A percentile compares a stretch with the other conserved stretches of the same genome.
Evolutionary conservation across 2,329 filamentous ascomycete genomes (phyloP).

Genomic region (Monosporascus sp.): DNA sequence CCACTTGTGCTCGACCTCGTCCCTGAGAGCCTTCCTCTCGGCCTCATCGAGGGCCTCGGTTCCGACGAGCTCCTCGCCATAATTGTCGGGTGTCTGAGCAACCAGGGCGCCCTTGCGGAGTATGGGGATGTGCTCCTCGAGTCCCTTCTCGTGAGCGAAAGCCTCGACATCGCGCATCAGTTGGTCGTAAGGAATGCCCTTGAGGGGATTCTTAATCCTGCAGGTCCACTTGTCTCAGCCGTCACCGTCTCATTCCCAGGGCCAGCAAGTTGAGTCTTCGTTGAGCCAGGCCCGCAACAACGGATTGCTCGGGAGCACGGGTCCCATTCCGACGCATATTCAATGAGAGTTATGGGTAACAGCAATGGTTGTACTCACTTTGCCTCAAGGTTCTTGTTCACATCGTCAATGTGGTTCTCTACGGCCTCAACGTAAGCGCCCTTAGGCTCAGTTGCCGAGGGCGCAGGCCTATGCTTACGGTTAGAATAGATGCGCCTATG

Average conservation of each 20-base stretch:
- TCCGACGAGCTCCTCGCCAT: constrained; percentile 51
- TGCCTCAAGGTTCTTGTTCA: constrained; percentile 36
- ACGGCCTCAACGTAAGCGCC: constrained; percentile 17
- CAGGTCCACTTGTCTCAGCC: background rate
- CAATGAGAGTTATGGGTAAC: background rate
- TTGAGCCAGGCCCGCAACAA: background rate
- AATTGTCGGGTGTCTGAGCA: constrained; percentile 62
- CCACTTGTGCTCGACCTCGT: constrained; percentile 65
- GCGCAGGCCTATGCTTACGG: background rate
- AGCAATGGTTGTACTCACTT: constrained; percentile 29
- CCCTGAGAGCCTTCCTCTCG: constrained; percentile 54
- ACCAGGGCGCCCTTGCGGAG: constrained; percentile 68
- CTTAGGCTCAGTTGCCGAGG: constrained; percentile 18
- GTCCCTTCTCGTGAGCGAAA: constrained; percentile 56
- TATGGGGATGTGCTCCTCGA: constrained; percentile 52
- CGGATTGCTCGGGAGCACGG: background rate
- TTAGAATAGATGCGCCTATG: background rate
- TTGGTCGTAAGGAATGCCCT: constrained; percentile 43
- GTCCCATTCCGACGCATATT: background rate
- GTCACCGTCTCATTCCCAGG: background rate
- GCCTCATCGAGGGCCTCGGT: constrained; percentile 52
- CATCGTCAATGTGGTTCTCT: constrained; percentile 27
- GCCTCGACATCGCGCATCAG: constrained; percentile 51
- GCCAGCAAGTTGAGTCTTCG: background rate
- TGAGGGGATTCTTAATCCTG: constrained; percentile 43